Evolutionary conservation across 2,329 filamentous ascomycete genomes (phyloP), one percentile per base, ranked within the genome.

Genomic region (Blumeria hordei): DNA sequence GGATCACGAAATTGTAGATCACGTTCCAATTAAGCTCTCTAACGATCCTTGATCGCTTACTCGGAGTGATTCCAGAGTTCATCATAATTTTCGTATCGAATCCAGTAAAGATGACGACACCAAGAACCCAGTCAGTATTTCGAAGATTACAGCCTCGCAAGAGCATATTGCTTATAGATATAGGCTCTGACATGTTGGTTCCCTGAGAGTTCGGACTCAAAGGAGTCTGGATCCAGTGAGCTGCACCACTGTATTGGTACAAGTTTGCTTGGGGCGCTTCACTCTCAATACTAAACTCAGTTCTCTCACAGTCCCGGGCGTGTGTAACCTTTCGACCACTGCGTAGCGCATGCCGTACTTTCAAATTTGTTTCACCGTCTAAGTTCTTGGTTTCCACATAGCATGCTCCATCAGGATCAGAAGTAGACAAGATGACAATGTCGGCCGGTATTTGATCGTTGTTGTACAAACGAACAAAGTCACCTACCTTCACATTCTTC

Each of bases 21-120:
- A 98, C 88, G 67, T 94, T 94, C 77, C 87, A 93, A 71, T 98
- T 98, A 61, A 98, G 76, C 66, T 94, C 88, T 59, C 87, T 83
- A 54, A 88, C 86, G 62, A 98, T 88, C 61, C 86, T 81, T 39
- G 92, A 80, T 59, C 90, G 84, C 72, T 98, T 98, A 66, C 80
- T 94, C 11, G 93, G 92, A 1, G 92, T 98, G 58, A 90, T 83
- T 57, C 92, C 92, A 33, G 92, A 85, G 66, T 98, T 98, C 71
- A 95, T 84, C 92, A 98, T 98, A 67, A 95, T 96, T 71, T 96
- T 98, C 36, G 90, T 94, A 67, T 98, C 90, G 64, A 88, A 81
- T 36, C 92, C 92, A 12, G 92, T 96, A 69, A 94, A 98, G 16
- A 94, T 73, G 53, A 96, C 90, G 3, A 98, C 77, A 54, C 88